A percentile compares a stretch with the other conserved stretches of the same genome.
phyloP scores from a whole-genome alignment of 257 asterid genomes.

The Scutellaria barbata region DNA sequence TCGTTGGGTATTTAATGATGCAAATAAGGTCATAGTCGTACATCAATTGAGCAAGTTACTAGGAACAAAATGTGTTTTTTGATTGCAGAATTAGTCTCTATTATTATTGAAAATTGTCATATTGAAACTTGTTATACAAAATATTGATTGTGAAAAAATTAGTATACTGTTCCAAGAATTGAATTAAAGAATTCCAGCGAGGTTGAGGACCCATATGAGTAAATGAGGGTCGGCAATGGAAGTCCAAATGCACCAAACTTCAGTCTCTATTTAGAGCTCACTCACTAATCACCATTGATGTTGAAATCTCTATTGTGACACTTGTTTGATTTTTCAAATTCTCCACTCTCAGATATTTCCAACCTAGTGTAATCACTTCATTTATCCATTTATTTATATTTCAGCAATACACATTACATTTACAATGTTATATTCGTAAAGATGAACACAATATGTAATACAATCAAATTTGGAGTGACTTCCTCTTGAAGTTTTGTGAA shows the following conservation, averaged over 20 bases:
- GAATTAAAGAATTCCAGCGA: not conserved
- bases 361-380: not conserved
- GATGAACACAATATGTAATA: not conserved
- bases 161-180: too few species aligned
- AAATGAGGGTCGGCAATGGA: constrained; percentile 36
- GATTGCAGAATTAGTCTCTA: too few species aligned
- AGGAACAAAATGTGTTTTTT: too few species aligned
- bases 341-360: not conserved
- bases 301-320: constrained; percentile 25
- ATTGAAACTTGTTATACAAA: too few species aligned
- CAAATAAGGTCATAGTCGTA: too few species aligned
- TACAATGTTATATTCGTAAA: not conserved
- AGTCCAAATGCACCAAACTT: constrained; percentile 29
- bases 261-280: constrained; percentile 10
- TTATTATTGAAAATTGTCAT: too few species aligned
- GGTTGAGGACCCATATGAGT: constrained; percentile 34
- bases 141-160: too few species aligned
- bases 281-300: constrained; percentile 27
- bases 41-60: too few species aligned
- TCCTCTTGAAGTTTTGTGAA: not conserved
- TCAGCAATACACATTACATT: not conserved
- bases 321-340: constrained; percentile 10
- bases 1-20: too few species aligned
- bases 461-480: not conserved
- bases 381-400: not conserved